Conservation (phyloP, 2,329 filamentous ascomycete genomes). For the Hirsutella rhossiliensis region DNA sequence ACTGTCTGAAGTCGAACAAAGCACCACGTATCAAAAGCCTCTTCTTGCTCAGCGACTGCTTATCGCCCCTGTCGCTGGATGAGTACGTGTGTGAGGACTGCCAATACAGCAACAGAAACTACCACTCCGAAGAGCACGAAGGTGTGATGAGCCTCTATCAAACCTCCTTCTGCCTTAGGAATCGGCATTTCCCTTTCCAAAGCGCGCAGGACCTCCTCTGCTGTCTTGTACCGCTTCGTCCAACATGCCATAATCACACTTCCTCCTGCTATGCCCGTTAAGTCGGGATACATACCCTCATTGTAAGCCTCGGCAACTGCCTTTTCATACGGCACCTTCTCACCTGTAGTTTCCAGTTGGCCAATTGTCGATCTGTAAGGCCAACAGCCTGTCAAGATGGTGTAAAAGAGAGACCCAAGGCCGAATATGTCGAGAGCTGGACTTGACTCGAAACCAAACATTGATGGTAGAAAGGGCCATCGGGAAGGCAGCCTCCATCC, state of each 20-base stretch:
- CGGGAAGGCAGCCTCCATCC: constrained; percentile 14
- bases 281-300: neutral
- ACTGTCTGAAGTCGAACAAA: too few species aligned
- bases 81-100: too few species aligned
- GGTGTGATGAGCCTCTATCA: too few species aligned
- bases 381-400: neutral
- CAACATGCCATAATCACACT: neutral
- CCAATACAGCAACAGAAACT: too few species aligned
- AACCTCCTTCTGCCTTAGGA: too few species aligned
- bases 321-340: neutral
- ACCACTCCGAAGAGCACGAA: too few species aligned
- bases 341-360: neutral
- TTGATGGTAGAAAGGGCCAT: constrained; percentile 9
- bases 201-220: neutral
- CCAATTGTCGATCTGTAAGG: neutral
- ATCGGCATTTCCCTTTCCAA: constrained; percentile 1
- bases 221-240: neutral
- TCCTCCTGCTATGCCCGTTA: neutral
- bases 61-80: too few species aligned
- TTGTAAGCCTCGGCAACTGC: neutral
- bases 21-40: too few species aligned
- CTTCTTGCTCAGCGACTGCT: too few species aligned
- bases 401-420: constrained; percentile 1
- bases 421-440: constrained; percentile 1
- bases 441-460: neutral